A percentile compares a stretch with the other conserved stretches of the same genome.
These are phyloP conservation scores for Fraxinus latifolia DNA, from an alignment of 305 asterid species.

Conservation along the genomic window DNA sequence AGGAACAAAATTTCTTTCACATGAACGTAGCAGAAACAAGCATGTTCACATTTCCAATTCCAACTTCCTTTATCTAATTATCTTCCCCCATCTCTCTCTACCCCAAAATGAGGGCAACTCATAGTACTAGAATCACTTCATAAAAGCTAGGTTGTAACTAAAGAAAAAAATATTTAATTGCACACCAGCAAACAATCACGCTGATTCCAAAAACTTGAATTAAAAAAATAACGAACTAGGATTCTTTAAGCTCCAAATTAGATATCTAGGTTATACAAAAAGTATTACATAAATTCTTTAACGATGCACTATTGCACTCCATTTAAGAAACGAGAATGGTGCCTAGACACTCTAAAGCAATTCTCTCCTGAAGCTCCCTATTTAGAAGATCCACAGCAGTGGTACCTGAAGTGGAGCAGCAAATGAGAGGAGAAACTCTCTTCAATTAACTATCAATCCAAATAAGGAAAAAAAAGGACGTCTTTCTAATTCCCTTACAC, in stretches of 20 bases:
- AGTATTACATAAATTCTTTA: background rate
- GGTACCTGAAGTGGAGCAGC: background rate
- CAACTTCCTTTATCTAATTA: background rate
- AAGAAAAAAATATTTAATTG: slow-evolving; percentile 3
- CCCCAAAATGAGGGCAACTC: background rate
- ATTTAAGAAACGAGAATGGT: background rate
- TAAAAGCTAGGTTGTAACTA: slow-evolving; percentile 11
- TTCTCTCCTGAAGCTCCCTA: background rate
- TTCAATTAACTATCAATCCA: background rate
- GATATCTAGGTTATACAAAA: background rate
- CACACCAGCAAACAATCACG: background rate
- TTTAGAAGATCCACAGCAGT: background rate
- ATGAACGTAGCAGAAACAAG: background rate
- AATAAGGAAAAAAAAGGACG: background rate
- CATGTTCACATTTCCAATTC: background rate
- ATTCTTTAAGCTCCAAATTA: background rate
- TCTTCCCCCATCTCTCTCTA: background rate
- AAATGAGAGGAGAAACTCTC: background rate
- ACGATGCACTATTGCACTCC: background rate
- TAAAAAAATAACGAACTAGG: background rate
- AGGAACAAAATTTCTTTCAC: background rate
- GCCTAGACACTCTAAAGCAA: background rate
- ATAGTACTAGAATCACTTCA: background rate
- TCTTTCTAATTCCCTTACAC: background rate
- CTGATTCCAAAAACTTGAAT: background rate